Base-by-base conservation (phyloP, 306 rosid genomes). In the Parietaria judaica region DNA sequence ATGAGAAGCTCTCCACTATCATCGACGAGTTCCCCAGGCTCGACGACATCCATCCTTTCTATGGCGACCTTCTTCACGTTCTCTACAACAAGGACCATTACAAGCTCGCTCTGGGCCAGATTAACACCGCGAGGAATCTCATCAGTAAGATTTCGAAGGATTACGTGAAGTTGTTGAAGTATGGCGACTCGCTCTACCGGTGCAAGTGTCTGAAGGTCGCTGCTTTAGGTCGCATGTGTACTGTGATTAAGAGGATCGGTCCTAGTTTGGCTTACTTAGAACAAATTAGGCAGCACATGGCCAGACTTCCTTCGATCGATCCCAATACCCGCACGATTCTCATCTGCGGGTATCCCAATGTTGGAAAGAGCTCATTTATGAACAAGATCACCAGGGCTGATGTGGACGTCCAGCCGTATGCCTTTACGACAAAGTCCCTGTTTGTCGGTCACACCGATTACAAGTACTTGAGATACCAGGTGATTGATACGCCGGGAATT, bases 161-260 rank as follows among this genome's bases (percentile, higher is more conserved):
- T 58, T 90, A 83, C 63, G 97, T 84, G 73, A 87, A 74, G 59
- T 38, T 90, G 54, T 73, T 90, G 72, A 90, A 87, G 83, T 87
- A 90, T 60, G 95, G 97, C 38, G 95, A 90, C 46, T 90, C 95
- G 0, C 74, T 90, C 52, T 90, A 84, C 46, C 72, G 97, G 6
- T 84, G 88, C 71, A 87, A 90, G 77, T 79, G 83, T 76, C 75
- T 84, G 37, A 90, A 87, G 80, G 94, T 90, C 36, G 95, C 90
- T 49, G 97, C 95, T 47, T 90, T 90, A 74, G 97, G 97, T 5
- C 81, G 95, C 39, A 90, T 90, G 97, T 90, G 95, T 64, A 90
- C 95, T 41, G 97, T 90, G 68, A 65, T 90, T 10, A 90, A 90
- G 78, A 84, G 90, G 80, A 68, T 90, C 56, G 88, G 85, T 49